phyloP scores from a whole-genome alignment of 441 rosid genomes.

The Eugenia klotzschiana region DNA sequence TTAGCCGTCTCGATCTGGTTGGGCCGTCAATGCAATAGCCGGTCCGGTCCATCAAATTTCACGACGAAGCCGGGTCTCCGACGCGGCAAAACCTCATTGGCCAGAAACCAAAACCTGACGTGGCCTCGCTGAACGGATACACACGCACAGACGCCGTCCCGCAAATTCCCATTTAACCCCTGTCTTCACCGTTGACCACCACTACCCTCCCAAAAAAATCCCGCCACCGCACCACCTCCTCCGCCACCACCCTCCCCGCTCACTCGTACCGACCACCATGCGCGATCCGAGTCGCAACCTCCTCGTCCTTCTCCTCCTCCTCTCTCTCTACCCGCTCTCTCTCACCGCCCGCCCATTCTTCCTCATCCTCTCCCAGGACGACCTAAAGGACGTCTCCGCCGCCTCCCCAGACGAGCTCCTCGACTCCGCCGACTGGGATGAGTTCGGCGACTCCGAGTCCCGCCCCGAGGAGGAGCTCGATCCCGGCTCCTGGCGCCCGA shows the following conservation, averaged over 20 bases:
- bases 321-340: slow-evolving; percentile 16
- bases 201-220: background rate
- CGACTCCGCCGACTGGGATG: slow-evolving; percentile 62
- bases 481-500: slow-evolving; percentile 91
- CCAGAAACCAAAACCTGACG: background rate
- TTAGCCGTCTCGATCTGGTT: background rate
- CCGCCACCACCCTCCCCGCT: background rate
- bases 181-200: background rate
- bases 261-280: background rate
- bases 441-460: slow-evolving; percentile 60
- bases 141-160: background rate
- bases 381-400: slow-evolving; percentile 49
- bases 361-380: slow-evolving; percentile 71
- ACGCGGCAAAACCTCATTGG: slow-evolving; percentile 5
- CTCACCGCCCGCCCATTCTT: slow-evolving; percentile 52
- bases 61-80: background rate
- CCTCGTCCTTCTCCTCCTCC: slow-evolving; percentile 17
- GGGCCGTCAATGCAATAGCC: background rate
- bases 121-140: slow-evolving; percentile 1
- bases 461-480: slow-evolving; percentile 72
- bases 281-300: background rate
- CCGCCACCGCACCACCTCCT: background rate
- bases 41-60: background rate
- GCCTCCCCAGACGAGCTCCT: slow-evolving; percentile 14
- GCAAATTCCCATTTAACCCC: background rate